Base-by-base conservation (phyloP, 345 rosid species). In the Ceriops tagal region DNA sequence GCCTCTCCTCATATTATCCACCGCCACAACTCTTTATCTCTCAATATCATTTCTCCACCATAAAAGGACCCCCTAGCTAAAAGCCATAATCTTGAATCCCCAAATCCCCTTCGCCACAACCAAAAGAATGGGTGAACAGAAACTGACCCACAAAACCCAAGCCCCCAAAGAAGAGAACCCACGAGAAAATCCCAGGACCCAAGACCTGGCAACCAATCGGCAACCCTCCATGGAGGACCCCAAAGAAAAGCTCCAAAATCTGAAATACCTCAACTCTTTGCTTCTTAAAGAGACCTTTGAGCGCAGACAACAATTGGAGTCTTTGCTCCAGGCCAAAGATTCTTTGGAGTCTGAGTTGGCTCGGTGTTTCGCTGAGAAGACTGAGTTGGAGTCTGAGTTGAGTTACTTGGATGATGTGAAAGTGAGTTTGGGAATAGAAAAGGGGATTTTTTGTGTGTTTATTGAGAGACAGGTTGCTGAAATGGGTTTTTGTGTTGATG, bases 261-360 rank as follows among this genome's bases (percentile, higher is more conserved):
- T 93, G 63, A 88, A 85, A 73, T 68, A 81, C 37, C 92, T 91
- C 61, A 89, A 89, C 78, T 61, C 58, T 21, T 3, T 82, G 35
- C 93, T 93, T 57, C 53, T 91, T 66, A 85, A 85, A 49, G 84
- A 87, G 82, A 76, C 86, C 3, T 4, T 76, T 65, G 92, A 87
- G 58, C 66, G 72, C 62, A 76, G 91, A 46, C 82, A 81, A 20
- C 82, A 84, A 77, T 78, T 86, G 47, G 85, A 83, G 61, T 80
- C 81, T 1, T 75, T 93, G 67, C 69, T 34, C 34, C 71, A 70
- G 18, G 77, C 78, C 5, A 84, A 84, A 31, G 64, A 64, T 16
- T 82, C 53, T 11, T 62, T 89, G 63, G 86, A 85, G 85, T 19
- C 66, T 30, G 80, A 91, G 83, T 57, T 91, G 76, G 53, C 69